Evolutionary conservation across 495 filamentous ascomycete species (phyloP).

Genomic region (Aspergillus funiculosus): DNA sequence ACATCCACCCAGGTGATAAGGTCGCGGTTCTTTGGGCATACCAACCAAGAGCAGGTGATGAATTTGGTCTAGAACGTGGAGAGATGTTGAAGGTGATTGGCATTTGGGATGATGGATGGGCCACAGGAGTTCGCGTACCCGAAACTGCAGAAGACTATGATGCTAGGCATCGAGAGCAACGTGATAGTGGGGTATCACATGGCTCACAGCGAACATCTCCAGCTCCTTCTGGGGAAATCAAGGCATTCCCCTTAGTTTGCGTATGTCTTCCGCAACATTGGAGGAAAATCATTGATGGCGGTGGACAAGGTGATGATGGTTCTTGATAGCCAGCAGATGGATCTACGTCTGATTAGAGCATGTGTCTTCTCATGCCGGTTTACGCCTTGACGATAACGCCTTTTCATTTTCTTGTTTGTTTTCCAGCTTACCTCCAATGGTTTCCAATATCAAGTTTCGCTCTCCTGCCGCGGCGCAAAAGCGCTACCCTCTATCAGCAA

Average conservation of each 20-base stretch:
- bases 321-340: conserved; percentile 22
- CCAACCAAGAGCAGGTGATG: conserved; percentile 84
- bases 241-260: conserved; percentile 96
- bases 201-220: conserved; percentile 66
- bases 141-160: conserved; percentile 89
- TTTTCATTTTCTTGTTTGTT: conserved; percentile 22
- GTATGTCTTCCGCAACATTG: conserved; percentile 96
- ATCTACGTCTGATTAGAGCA: conserved; percentile 4
- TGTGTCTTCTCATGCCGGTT: conserved; percentile 29
- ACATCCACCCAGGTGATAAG: conserved; percentile 85
- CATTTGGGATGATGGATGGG: conserved; percentile 99
- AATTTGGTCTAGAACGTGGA: conserved; percentile 88
- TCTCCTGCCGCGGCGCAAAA: not conserved
- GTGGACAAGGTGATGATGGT: conserved; percentile 42
- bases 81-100: conserved; percentile 99
- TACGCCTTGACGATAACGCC: conserved; percentile 42
- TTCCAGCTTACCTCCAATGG: not conserved
- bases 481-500: not conserved
- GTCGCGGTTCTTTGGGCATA: conserved; percentile 97
- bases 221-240: conserved; percentile 75
- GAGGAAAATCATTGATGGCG: conserved; percentile 86
- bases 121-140: conserved; percentile 78
- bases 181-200: conserved; percentile 91
- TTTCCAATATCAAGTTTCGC: not conserved
- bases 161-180: conserved; percentile 63